Evolutionary conservation across 31 red algal species (phyloP).

Genomic region (Asparagopsis taxiformis): DNA sequence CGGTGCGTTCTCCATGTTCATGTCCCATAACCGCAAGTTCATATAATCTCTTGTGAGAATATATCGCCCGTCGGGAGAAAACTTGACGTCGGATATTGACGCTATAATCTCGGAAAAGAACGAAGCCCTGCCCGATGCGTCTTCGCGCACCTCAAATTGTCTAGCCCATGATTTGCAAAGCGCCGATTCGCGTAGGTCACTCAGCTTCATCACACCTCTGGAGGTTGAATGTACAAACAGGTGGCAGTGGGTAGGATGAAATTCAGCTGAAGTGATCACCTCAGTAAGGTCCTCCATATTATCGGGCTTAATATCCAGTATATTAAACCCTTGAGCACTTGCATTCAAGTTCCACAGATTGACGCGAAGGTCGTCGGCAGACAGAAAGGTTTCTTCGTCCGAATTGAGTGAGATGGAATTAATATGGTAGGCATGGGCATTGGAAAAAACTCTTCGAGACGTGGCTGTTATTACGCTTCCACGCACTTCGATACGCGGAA

Average conservation of each 20-base stretch:
- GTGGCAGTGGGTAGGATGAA: constrained; percentile 90
- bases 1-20: constrained; percentile 77
- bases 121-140: constrained; percentile 25
- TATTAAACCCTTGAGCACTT: constrained; percentile 67
- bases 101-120: constrained; percentile 94
- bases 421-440: constrained; percentile 92
- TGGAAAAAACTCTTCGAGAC: constrained; percentile 60
- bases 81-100: constrained; percentile 83
- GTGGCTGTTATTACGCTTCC: constrained; percentile 69
- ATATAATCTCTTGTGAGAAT: constrained; percentile 92
- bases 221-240: constrained; percentile 81
- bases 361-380: constrained; percentile 88
- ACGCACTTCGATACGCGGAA: constrained; percentile 28
- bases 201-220: constrained; percentile 74
- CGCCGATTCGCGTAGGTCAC: constrained; percentile 73
- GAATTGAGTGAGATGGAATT: constrained; percentile 92
- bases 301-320: constrained; percentile 91
- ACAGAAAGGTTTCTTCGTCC: constrained; percentile 90
- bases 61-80: constrained; percentile 85
- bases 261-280: constrained; percentile 86
- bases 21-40: constrained; percentile 86
- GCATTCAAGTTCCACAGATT: constrained; percentile 87
- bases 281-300: constrained; percentile 95
- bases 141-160: constrained; percentile 36
- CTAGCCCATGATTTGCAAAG: constrained; percentile 55